A percentile compares a stretch with the other conserved stretches of the same genome.
Evolutionary conservation across 169 alveolate genomes (phyloP).

Genomic region (Pseudocohnilembus persalinus): DNA sequence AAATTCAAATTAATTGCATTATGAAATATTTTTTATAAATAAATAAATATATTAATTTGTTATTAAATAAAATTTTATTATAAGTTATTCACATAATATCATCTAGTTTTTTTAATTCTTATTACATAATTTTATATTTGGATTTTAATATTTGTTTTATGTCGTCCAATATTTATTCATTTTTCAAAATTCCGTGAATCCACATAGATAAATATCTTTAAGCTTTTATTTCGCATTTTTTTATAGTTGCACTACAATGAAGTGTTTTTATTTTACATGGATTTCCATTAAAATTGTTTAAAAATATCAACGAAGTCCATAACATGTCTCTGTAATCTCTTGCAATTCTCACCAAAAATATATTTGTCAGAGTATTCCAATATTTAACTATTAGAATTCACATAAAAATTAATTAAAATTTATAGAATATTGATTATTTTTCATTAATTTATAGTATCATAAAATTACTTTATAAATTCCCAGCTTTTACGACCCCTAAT

Average conservation of each 20-base stretch:
- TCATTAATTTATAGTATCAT: too few relatives aligned
- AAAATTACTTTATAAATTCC: neutral
- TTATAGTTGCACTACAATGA: neutral
- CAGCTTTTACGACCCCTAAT: neutral
- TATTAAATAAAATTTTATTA: too few relatives aligned
- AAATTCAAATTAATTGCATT: too few relatives aligned
- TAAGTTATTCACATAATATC: neutral
- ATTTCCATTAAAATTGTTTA: neutral
- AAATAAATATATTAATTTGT: too few relatives aligned
- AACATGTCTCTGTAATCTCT: neutral
- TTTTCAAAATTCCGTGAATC: neutral
- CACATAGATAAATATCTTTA: neutral
- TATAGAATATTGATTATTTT: too few relatives aligned
- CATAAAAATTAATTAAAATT: too few relatives aligned
- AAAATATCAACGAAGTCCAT: neutral
- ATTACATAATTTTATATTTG: too few relatives aligned
- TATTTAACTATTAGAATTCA: neutral
- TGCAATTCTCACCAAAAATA: neutral
- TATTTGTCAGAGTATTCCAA: neutral
- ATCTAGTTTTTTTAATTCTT: neutral
- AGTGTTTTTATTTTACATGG: neutral
- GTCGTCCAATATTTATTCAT: neutral
- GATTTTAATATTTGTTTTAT: too few relatives aligned
- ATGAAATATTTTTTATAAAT: too few relatives aligned
- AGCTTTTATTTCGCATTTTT: neutral